These are phyloP conservation scores for Malus fusca DNA, from an alignment of 306 rosid species.

Conservation along the genomic window DNA sequence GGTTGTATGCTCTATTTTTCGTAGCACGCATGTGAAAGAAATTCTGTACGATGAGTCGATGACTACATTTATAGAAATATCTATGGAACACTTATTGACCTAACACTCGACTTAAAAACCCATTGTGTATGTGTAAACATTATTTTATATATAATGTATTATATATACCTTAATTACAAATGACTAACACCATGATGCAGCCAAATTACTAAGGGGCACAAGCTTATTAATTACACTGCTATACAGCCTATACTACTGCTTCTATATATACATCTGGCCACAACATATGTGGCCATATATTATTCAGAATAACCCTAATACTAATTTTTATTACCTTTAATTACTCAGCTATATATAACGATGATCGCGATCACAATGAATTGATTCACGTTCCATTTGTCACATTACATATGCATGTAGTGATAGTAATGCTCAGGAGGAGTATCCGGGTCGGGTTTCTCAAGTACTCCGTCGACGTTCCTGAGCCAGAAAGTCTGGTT, in stretches of 20 bases:
- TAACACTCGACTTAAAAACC: too few species aligned
- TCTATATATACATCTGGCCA: too few species aligned
- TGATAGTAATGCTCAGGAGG: constrained; percentile 3
- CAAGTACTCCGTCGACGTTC: constrained; percentile 40
- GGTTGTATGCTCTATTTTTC: too few species aligned
- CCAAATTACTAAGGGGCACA: background rate
- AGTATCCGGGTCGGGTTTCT: constrained; percentile 15
- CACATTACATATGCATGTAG: background rate
- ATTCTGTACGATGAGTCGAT: too few species aligned
- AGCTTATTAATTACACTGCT: too few species aligned
- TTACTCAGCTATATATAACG: background rate
- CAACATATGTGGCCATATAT: background rate
- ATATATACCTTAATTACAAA: background rate
- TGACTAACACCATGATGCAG: background rate
- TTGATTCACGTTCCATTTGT: background rate
- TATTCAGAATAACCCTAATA: background rate
- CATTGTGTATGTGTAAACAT: background rate
- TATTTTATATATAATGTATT: too few species aligned
- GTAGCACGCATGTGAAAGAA: too few species aligned
- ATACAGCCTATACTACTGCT: too few species aligned
- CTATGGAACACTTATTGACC: too few species aligned
- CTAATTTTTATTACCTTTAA: background rate
- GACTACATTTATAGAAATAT: too few species aligned
- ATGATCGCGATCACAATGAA: background rate
- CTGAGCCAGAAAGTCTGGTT: constrained; percentile 48